Evolutionary conservation across 2,329 filamentous ascomycete species (phyloP).

Genomic region (Botrytis galanthina): DNA sequence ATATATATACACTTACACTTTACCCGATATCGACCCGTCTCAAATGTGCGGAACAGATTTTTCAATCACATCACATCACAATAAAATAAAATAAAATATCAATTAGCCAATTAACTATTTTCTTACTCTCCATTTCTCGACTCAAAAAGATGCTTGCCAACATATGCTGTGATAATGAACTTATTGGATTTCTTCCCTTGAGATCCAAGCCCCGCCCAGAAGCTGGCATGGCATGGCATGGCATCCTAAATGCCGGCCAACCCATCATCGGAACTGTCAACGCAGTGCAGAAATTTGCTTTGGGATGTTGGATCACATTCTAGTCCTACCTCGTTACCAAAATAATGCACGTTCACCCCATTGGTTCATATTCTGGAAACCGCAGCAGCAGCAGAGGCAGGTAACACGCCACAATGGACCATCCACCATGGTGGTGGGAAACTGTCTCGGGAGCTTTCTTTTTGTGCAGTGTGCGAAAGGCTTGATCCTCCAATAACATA

Average conservation of each 20-base stretch:
- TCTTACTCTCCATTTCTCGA: background rate
- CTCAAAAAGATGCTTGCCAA: background rate
- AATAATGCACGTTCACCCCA: background rate
- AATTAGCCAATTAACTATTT: background rate
- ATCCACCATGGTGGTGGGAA: conserved; percentile 6
- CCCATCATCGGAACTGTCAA: conserved; percentile 12
- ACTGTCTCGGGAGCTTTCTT: conserved; percentile 16
- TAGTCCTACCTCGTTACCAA: conserved; percentile 14
- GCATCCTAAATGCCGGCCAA: background rate
- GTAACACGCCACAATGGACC: conserved; percentile 12
- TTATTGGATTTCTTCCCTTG: background rate
- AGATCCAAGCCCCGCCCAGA: background rate
- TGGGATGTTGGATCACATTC: background rate
- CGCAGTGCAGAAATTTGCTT: conserved; percentile 1
- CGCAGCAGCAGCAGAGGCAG: background rate
- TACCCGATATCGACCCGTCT: background rate
- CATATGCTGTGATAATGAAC: no score
- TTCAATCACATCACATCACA: conserved; percentile 10
- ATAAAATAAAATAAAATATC: background rate
- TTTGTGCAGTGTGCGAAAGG: background rate
- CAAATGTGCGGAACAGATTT: background rate
- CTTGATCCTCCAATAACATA: background rate
- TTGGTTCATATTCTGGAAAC: background rate
- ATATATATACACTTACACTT: background rate
- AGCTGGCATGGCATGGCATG: background rate